Conservation (phyloP, 768 basidiomycete species). For the Tubosaeta sp. region DNA sequence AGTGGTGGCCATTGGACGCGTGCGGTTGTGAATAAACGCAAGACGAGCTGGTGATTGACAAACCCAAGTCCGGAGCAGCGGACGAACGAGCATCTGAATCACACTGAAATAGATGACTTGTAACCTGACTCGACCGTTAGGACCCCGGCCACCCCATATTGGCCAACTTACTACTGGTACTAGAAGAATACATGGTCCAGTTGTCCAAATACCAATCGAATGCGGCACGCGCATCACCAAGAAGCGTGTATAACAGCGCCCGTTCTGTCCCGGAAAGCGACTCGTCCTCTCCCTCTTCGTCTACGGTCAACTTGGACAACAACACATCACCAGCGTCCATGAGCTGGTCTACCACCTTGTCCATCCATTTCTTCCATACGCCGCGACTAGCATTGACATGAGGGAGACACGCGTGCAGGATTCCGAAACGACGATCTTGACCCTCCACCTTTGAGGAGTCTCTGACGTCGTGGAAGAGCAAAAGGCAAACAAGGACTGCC, state of each 20-base stretch:
- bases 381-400: slow-evolving; percentile 11
- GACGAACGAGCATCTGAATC: slow-evolving; percentile 16
- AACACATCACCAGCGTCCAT: slow-evolving; percentile 1
- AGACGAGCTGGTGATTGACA: slow-evolving; percentile 34
- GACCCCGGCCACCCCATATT: slow-evolving; percentile 23
- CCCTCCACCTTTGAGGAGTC: slow-evolving; percentile 11
- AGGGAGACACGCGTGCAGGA: slow-evolving; percentile 16
- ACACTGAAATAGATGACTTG: slow-evolving; percentile 4
- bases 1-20: slow-evolving; percentile 37
- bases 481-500: slow-evolving; percentile 17
- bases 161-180: not conserved
- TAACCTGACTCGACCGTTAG: slow-evolving; percentile 18
- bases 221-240: slow-evolving; percentile 20
- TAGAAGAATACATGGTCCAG: slow-evolving; percentile 10
- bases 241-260: slow-evolving; percentile 12
- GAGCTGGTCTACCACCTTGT: slow-evolving; percentile 21
- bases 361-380: slow-evolving; percentile 20
- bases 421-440: slow-evolving; percentile 12
- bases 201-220: slow-evolving; percentile 18
- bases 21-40: slow-evolving; percentile 8
- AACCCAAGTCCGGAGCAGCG: slow-evolving; percentile 14
- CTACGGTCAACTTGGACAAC: slow-evolving; percentile 6
- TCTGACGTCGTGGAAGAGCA: slow-evolving; percentile 11
- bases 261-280: slow-evolving; percentile 7
- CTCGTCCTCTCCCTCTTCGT: not conserved